Percentiles rank a stretch among this genome's conserved stretches.
Conservation (phyloP, 2,329 filamentous ascomycete species). For the Didymella sp. region DNA sequence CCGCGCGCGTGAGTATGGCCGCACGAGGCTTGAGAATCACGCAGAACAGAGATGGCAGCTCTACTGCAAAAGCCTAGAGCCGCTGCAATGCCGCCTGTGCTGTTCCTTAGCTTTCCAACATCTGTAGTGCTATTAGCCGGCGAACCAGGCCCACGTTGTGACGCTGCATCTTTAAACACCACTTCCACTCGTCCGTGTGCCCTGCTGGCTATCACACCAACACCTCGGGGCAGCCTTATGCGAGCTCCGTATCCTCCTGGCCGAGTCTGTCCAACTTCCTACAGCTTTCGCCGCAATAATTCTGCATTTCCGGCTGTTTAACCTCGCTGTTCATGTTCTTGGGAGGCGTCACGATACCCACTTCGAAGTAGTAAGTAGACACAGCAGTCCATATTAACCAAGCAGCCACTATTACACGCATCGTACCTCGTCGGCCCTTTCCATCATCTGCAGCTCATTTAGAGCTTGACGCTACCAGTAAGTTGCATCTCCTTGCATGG, state of each 20-base stretch:
- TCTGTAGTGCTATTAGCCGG: slow-evolving; percentile 40
- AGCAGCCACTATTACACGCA: slow-evolving; percentile 21
- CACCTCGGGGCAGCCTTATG: slow-evolving; percentile 41
- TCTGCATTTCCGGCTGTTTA: slow-evolving; percentile 39
- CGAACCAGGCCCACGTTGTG: slow-evolving; percentile 26
- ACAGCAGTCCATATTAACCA: slow-evolving; percentile 33
- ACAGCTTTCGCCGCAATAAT: slow-evolving; percentile 24
- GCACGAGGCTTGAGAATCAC: slow-evolving; percentile 20
- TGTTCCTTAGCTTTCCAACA: slow-evolving; percentile 13
- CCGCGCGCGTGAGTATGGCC: slow-evolving; percentile 25
- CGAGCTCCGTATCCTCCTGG: slow-evolving; percentile 44
- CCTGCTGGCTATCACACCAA: slow-evolving; percentile 21
- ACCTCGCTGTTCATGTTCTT: slow-evolving; percentile 22
- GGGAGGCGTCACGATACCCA: slow-evolving; percentile 11
- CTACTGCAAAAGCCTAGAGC: slow-evolving; percentile 8
- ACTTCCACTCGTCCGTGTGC: slow-evolving; percentile 50
- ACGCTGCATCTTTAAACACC: slow-evolving; percentile 30
- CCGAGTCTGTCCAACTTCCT: slow-evolving; percentile 36
- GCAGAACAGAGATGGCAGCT: neutral
- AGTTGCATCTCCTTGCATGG: slow-evolving; percentile 35
- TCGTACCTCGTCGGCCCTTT: neutral
- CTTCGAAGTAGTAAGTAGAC: slow-evolving; percentile 35
- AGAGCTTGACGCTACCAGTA: slow-evolving; percentile 38
- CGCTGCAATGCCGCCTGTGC: neutral
- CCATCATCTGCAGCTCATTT: slow-evolving; percentile 25